A percentile compares a stretch with the other conserved stretches of the same genome.
Conservation (phyloP, 2,329 filamentous ascomycete species). For the Rhynchosporium secalis region DNA sequence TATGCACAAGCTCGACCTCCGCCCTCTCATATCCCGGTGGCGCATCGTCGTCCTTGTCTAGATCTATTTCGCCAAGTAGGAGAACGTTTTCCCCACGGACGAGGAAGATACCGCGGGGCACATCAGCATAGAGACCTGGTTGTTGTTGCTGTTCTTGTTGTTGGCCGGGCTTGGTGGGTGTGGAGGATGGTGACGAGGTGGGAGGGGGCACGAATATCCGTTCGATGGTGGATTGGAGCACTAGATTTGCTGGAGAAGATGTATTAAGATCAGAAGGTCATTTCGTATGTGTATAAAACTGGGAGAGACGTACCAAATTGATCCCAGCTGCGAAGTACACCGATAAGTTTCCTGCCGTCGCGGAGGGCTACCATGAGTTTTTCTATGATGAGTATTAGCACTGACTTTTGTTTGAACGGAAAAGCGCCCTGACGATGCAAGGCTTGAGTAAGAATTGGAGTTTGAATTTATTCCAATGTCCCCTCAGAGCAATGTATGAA, state of each 20-base stretch:
- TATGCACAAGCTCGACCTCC: conserved; percentile 68
- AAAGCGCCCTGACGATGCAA: not conserved
- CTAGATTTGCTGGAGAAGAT: conserved; percentile 74
- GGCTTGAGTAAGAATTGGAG: too few relatives aligned
- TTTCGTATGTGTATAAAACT: conserved; percentile 1
- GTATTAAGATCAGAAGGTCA: conserved; percentile 22
- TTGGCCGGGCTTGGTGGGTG: conserved; percentile 29
- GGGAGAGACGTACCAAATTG: conserved; percentile 78
- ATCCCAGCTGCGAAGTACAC: conserved; percentile 92
- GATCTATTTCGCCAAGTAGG: conserved; percentile 90
- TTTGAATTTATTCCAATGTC: too few relatives aligned
- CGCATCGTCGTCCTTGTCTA: conserved; percentile 91
- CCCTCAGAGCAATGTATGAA: not conserved
- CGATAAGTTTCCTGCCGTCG: conserved; percentile 91
- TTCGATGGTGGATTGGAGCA: conserved; percentile 90
- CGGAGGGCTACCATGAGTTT: conserved; percentile 90
- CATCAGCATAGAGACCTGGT: conserved; percentile 73
- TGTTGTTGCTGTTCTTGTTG: conserved; percentile 22
- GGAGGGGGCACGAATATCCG: conserved; percentile 65
- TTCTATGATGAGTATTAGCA: conserved; percentile 55
- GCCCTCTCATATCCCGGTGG: conserved; percentile 67
- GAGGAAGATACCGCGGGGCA: conserved; percentile 82
- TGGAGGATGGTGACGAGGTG: conserved; percentile 46
- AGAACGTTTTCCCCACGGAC: conserved; percentile 97
- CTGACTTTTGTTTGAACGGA: not conserved